These are phyloP conservation scores for Ensete glaucum DNA, from an alignment of 176 grass and related monocot species.

Conservation along the genomic window DNA sequence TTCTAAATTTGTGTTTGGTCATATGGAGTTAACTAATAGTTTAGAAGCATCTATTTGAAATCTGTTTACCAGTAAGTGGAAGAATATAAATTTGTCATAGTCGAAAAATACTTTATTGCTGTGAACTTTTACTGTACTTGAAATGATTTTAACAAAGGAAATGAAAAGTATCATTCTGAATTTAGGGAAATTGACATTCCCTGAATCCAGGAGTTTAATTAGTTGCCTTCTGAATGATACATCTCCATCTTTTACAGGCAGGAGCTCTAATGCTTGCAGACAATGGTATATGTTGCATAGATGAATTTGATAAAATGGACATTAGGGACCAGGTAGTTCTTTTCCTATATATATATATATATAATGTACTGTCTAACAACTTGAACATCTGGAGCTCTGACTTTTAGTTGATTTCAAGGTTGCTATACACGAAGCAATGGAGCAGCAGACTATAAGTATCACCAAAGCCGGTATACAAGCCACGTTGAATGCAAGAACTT, in stretches of 20 bases:
- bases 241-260: constrained; percentile 44
- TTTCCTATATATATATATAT: neutral
- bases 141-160: neutral
- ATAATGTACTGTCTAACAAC: neutral
- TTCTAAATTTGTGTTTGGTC: no score
- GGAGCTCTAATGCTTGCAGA: constrained; percentile 98
- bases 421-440: constrained; percentile 99
- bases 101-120: no score
- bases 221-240: constrained; percentile 4
- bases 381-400: constrained; percentile 10
- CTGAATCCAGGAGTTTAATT: constrained; percentile 8
- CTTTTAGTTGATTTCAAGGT: constrained; percentile 46
- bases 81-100: no score
- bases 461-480: constrained; percentile 99
- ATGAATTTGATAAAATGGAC: constrained; percentile 99
- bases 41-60: neutral
- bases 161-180: neutral
- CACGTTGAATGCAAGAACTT: constrained; percentile 86
- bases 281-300: constrained; percentile 94
- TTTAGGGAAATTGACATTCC: neutral
- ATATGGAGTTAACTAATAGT: neutral
- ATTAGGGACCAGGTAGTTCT: constrained; percentile 75
- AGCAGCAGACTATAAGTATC: constrained; percentile 99
- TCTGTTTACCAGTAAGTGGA: neutral
- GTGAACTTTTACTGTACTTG: neutral